Evolutionary conservation across 441 rosid species (phyloP), one percentile per base, ranked within the genome.

Genomic region (Euphorbia schlechtendalii): DNA sequence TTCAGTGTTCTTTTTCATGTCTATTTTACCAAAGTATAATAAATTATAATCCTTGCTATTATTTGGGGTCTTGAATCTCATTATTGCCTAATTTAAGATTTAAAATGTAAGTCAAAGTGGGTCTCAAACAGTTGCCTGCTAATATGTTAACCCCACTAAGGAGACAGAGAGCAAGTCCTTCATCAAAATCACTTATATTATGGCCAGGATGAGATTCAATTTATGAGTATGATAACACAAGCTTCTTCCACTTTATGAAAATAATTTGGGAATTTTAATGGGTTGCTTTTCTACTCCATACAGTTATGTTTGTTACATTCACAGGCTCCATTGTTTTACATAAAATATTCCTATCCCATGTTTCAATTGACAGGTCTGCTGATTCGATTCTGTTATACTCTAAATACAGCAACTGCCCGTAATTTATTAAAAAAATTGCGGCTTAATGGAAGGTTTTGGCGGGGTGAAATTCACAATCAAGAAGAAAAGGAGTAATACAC

Each of bases 401-500:
- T 43, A 59, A 67, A 59, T 48, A 24, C 20, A 48, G 36, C 51
- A 15, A 34, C 45, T 57, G n/a, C 40, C 32, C 20, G n/a, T 55
- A 51, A 46, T 18, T 14, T 21, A 24, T 4, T 66, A n/a, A 22
- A 36, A 59, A 20, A 0, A 3, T 40, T 46, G 24, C 46, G 51
- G 11, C 59, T 38, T 55, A 38, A 87, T 87, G 95, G 92, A 84
- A 54, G 68, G 65, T 55, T 71, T 75, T 59, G 70, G 66, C 54
- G 79, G 66, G 61, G 41, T 68, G 69, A 81, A 77, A 55, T 76
- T 73, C 59, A 40, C 80, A 1, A 61, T 63, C 17, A 83, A 66
- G 82, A 90, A 81, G 82, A 88, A 78, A 75, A 80, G 96, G 73
- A 88, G 87, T 74, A 24, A 43, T 73, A 32, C 59, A 30, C 68